A percentile compares a stretch with the other conserved stretches of the same genome.
Evolutionary conservation across 2,329 filamentous ascomycete species (phyloP).

Genomic region (Atkinsonella hypoxylon): DNA sequence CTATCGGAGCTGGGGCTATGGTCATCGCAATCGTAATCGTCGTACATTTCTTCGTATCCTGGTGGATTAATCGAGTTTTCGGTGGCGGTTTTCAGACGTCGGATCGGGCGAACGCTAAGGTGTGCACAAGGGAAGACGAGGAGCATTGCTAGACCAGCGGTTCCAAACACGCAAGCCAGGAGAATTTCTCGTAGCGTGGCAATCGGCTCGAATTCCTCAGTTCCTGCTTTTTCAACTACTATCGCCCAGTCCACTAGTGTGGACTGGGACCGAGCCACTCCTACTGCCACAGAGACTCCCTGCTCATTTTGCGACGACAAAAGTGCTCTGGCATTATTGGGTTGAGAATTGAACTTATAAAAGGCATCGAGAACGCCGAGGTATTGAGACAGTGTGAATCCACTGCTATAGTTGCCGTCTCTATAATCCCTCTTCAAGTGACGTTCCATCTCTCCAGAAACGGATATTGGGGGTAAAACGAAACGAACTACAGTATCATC

Average conservation of each 20-base stretch:
- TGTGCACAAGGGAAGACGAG: constrained; percentile 71
- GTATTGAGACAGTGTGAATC: constrained; percentile 51
- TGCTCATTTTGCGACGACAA: constrained; percentile 66
- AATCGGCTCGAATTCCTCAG: constrained; percentile 68
- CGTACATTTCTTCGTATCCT: constrained; percentile 39
- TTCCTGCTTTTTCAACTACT: constrained; percentile 61
- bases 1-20: constrained; percentile 27
- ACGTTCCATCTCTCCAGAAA: constrained; percentile 29
- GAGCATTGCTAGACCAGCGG: constrained; percentile 58
- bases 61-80: constrained; percentile 59
- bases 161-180: constrained; percentile 75
- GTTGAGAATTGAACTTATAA: constrained; percentile 35
- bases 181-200: constrained; percentile 65
- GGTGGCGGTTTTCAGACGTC: constrained; percentile 63
- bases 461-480: constrained; percentile 42
- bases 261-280: constrained; percentile 59
- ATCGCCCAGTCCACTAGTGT: constrained; percentile 70
- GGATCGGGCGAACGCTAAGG: constrained; percentile 68
- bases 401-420: constrained; percentile 28
- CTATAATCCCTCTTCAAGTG: constrained; percentile 25
- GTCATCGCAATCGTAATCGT: constrained; percentile 30
- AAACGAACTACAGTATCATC: constrained; percentile 40
- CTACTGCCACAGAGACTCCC: constrained; percentile 58
- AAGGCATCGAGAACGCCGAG: constrained; percentile 48
- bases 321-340: constrained; percentile 56